phyloP scores from a whole-genome alignment of 345 rosid species.

The Eucalyptus albens region DNA sequence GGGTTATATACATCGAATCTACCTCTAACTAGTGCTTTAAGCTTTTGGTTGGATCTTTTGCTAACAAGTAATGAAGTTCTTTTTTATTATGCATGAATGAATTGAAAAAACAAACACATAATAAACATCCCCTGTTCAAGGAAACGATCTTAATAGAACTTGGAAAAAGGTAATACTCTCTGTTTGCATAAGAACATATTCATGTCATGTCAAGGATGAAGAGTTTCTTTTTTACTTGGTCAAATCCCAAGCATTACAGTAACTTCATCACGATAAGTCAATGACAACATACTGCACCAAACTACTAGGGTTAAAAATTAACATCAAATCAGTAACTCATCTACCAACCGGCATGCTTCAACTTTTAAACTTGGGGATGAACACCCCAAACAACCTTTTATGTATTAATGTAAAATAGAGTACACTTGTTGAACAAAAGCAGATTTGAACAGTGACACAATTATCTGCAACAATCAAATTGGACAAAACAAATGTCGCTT shows the following conservation, averaged over 20 bases:
- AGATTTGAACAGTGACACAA: neutral
- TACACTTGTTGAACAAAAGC: neutral
- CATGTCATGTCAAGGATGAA: too few relatives aligned
- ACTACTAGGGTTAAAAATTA: neutral
- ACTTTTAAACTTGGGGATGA: neutral
- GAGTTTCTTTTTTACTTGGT: too few relatives aligned
- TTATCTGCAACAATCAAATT: neutral
- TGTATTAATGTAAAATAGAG: neutral
- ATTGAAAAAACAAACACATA: too few relatives aligned
- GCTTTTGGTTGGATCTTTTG: neutral
- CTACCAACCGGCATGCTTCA: neutral
- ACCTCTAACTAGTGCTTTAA: neutral
- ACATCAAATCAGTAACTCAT: neutral
- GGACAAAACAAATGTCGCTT: neutral
- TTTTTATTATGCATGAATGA: too few relatives aligned
- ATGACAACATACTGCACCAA: neutral
- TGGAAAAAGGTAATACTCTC: too few relatives aligned
- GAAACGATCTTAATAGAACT: too few relatives aligned
- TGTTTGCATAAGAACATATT: too few relatives aligned
- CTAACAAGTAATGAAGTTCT: neutral
- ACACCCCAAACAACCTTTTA: neutral
- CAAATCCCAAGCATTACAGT: too few relatives aligned
- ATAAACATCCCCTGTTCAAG: too few relatives aligned
- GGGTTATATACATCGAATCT: neutral
- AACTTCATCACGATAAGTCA: too few relatives aligned